phyloP scores from a whole-genome alignment of 805 yeast species.

The Cyberlindnera nakhonratchasimensis region DNA sequence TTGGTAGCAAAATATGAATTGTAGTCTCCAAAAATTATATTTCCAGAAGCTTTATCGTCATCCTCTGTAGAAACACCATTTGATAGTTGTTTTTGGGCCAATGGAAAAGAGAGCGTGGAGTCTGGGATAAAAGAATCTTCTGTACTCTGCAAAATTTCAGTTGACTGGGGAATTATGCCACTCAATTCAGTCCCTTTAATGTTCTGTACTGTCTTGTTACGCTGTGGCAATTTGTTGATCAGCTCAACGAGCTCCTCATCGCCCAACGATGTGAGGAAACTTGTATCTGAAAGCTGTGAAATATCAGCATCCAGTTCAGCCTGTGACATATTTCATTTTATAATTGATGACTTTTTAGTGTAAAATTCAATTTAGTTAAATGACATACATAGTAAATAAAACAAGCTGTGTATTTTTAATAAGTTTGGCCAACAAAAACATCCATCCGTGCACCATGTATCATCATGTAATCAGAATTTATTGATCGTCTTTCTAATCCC shows the following conservation, averaged over 20 bases:
- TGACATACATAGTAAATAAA: too few species aligned
- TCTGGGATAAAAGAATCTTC: too few species aligned
- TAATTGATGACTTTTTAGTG: neutral
- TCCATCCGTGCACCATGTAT: too few species aligned
- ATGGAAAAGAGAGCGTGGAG: slow-evolving; percentile 13
- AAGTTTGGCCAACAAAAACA: too few species aligned
- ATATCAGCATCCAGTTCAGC: slow-evolving; percentile 1
- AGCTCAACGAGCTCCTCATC: slow-evolving; percentile 38
- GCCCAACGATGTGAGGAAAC: slow-evolving; percentile 32
- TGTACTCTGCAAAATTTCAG: too few species aligned
- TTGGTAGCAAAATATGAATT: slow-evolving; percentile 63
- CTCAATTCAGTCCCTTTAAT: too few species aligned
- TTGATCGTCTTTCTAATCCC: too few species aligned
- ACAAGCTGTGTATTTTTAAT: too few species aligned
- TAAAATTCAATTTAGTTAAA: too few species aligned
- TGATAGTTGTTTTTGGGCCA: slow-evolving; percentile 16
- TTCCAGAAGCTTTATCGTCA: neutral
- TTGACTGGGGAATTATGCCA: too few species aligned
- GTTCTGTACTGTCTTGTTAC: slow-evolving; percentile 10
- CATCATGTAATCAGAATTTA: too few species aligned
- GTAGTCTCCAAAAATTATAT: slow-evolving; percentile 60
- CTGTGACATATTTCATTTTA: slow-evolving; percentile 12
- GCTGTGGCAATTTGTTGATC: slow-evolving; percentile 34
- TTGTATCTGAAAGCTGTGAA: slow-evolving; percentile 16
- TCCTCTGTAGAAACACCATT: neutral